Base-by-base conservation (phyloP, 1,284 basidiomycete genomes). In the Pterulicium gracile region DNA sequence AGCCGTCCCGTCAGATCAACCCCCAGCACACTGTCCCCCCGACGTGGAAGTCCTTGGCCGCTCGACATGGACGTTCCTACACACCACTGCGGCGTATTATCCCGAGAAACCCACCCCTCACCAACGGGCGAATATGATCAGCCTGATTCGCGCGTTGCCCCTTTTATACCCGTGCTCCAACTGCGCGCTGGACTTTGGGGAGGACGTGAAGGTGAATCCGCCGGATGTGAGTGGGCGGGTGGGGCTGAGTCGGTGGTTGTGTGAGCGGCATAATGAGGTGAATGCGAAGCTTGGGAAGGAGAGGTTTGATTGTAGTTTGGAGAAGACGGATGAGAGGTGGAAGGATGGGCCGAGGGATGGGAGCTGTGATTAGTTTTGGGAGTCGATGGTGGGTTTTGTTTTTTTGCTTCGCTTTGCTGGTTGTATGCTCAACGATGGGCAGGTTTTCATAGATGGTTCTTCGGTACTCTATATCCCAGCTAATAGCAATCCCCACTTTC, bases 11-110 rank as follows among this genome's bases (percentile, higher is more conserved):
- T 52, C 56, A 13, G 66, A 72, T n/a, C 58, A 58, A n/a, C 72
- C 69, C 41, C 76, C 78, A 1, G 66, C 67, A 19, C 68, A 87
- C 51, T 96, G 93, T 58, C 93, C 93, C 10, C 80, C 90, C 0
- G 92, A 96, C 61, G 81, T 84, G 40, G 88, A 91, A 55, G 71
- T 79, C 48, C 80, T 97, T 35, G 93, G 93, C 3, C 78, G 81
- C 44, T 84, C 93, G 43, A 95, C 93, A 2, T 97, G 93, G 93
- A 87, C 91, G 15, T 96, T 97, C 74, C 72, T 97, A 27, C 93
- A 97, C 61, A 84, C 91, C 1, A 85, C 92, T 2, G 91, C 90
- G 0, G 88, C 93, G 14, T 94, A 96, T 63, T 96, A 93, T 63
- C 92, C 93, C n/a, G 74, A 82, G 20, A 63, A 67, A 20, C 88